Conservation (phyloP, 2,329 filamentous ascomycete species). For the Hypoxylon sp. region DNA sequence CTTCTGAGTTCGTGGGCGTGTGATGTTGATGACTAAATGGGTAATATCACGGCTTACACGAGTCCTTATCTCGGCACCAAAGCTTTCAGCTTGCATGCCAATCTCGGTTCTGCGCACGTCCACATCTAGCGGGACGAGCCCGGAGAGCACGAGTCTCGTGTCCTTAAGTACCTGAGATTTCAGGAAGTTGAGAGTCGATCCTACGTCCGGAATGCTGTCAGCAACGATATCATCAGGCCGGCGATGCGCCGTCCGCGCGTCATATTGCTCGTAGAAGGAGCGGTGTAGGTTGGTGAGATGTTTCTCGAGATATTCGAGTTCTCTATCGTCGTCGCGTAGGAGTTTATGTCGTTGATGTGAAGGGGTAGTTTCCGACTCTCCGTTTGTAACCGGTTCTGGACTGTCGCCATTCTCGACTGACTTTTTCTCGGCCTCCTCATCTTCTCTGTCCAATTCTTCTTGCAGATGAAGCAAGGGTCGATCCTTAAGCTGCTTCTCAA, state of each 20-base stretch:
- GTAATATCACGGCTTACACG: slow-evolving; percentile 75
- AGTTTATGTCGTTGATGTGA: slow-evolving; percentile 77
- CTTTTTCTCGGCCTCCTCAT: slow-evolving; percentile 72
- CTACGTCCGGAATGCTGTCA: slow-evolving; percentile 83
- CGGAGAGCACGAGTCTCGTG: slow-evolving; percentile 87
- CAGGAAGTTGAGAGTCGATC: slow-evolving; percentile 84
- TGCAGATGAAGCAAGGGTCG: slow-evolving; percentile 93
- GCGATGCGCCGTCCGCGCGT: slow-evolving; percentile 68
- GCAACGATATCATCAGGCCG: slow-evolving; percentile 60
- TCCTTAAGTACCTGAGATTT: slow-evolving; percentile 83
- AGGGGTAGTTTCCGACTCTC: slow-evolving; percentile 51
- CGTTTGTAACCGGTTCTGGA: slow-evolving; percentile 49
- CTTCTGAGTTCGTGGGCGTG: slow-evolving; percentile 86
- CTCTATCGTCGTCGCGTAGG: slow-evolving; percentile 88
- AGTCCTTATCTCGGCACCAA: slow-evolving; percentile 78
- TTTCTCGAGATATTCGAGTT: slow-evolving; percentile 82
- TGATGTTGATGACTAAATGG: slow-evolving; percentile 80
- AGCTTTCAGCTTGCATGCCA: slow-evolving; percentile 86
- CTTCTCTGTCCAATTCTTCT: slow-evolving; percentile 88
- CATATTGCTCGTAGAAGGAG: slow-evolving; percentile 87
- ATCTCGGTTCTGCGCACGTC: slow-evolving; percentile 88
- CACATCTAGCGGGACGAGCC: slow-evolving; percentile 86
- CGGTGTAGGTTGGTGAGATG: slow-evolving; percentile 83
- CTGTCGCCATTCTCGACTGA: slow-evolving; percentile 63
- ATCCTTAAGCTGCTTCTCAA: slow-evolving; percentile 91